Conservation (phyloP, 768 basidiomycete genomes). For the Panaeolus papilionaceus region DNA sequence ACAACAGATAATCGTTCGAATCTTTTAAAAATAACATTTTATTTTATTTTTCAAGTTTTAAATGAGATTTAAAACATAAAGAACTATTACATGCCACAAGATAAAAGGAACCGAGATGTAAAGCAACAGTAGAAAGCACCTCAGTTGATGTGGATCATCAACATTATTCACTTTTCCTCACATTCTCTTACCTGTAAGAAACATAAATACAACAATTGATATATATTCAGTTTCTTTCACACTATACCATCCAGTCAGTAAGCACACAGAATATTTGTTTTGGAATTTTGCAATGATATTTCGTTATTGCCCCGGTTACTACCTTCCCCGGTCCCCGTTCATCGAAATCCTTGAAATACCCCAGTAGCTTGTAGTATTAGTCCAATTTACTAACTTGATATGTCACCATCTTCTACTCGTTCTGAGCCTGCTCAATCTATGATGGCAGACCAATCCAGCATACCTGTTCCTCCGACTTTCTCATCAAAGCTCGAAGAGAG, state of each 20-base stretch:
- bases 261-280: too few species aligned
- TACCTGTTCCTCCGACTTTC: constrained; percentile 41
- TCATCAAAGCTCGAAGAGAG: constrained; percentile 42
- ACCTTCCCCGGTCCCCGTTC: background rate
- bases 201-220: too few species aligned
- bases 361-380: background rate
- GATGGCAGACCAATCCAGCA: constrained; percentile 24
- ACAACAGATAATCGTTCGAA: background rate
- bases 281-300: background rate
- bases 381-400: background rate
- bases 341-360: background rate
- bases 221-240: background rate
- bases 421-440: constrained; percentile 14
- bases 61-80: too few species aligned
- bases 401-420: background rate
- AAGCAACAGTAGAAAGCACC: too few species aligned
- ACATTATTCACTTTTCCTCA: too few species aligned
- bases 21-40: too few species aligned
- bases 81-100: too few species aligned
- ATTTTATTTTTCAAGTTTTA: too few species aligned
- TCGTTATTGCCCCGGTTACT: background rate
- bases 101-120: background rate
- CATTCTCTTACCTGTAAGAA: too few species aligned
- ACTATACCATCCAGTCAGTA: too few species aligned
- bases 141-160: too few species aligned